A percentile compares a stretch with the other conserved stretches of the same genome.
phyloP scores from a whole-genome alignment of 805 yeast species.

The Wickerhamomyces bovis region DNA sequence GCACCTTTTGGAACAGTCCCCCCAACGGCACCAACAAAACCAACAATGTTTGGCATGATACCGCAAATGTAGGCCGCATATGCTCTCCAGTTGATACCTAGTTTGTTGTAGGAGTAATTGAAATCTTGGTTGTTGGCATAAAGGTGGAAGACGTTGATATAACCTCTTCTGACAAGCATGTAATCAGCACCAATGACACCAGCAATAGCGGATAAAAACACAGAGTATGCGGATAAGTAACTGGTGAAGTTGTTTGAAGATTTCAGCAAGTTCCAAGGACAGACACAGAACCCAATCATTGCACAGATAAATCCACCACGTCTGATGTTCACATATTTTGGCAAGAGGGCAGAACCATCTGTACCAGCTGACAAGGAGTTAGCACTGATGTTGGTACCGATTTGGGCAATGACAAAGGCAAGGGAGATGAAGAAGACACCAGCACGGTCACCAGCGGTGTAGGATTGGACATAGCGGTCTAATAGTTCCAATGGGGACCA shows the following conservation, averaged over 20 bases:
- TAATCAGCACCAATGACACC: slow-evolving; percentile 72
- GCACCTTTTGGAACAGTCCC: slow-evolving; percentile 80
- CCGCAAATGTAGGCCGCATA: slow-evolving; percentile 75
- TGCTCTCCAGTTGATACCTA: slow-evolving; percentile 83
- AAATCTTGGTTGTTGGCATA: slow-evolving; percentile 40
- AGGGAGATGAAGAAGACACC: slow-evolving; percentile 73
- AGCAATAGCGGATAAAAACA: slow-evolving; percentile 76
- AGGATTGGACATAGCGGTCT: slow-evolving; percentile 52
- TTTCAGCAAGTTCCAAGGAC: slow-evolving; percentile 78
- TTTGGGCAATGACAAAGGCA: slow-evolving; percentile 68
- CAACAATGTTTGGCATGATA: slow-evolving; percentile 77
- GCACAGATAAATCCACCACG: slow-evolving; percentile 82
- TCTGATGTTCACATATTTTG: slow-evolving; percentile 62
- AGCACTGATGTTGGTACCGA: slow-evolving; percentile 73
- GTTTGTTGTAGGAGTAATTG: slow-evolving; percentile 52
- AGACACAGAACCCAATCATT: slow-evolving; percentile 56
- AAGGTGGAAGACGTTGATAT: slow-evolving; percentile 55
- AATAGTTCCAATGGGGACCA: slow-evolving; percentile 80
- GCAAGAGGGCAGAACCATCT: slow-evolving; percentile 61
- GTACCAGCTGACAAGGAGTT: slow-evolving; percentile 70
- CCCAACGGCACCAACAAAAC: slow-evolving; percentile 80
- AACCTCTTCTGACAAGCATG: slow-evolving; percentile 68
- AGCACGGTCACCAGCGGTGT: slow-evolving; percentile 56
- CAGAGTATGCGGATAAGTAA: slow-evolving; percentile 74
- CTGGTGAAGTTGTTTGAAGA: slow-evolving; percentile 71